Evolutionary conservation across 257 asterid species (phyloP).

Genomic region (Scutellaria barbata): DNA sequence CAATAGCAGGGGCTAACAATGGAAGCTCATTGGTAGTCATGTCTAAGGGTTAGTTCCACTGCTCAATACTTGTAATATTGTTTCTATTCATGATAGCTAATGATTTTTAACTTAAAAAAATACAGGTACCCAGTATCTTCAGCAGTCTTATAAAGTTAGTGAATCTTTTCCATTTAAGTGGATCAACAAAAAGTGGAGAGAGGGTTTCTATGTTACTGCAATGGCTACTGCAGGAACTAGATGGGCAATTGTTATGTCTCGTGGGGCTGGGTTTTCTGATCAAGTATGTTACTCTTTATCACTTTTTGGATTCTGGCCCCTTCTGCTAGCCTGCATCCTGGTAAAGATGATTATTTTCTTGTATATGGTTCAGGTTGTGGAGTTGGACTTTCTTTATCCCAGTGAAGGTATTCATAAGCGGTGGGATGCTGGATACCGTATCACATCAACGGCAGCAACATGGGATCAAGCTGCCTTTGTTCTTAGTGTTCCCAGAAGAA

Average conservation of each 20-base stretch:
- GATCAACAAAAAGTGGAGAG: conserved; percentile 80
- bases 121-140: conserved; percentile 62
- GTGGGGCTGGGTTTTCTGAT: conserved; percentile 69
- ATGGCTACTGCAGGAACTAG: conserved; percentile 73
- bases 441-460: conserved; percentile 72
- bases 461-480: conserved; percentile 69
- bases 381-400: conserved; percentile 74
- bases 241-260: conserved; percentile 83
- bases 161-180: conserved; percentile 74
- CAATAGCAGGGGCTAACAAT: conserved; percentile 68
- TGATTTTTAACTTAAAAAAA: conserved; percentile 22
- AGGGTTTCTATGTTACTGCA: conserved; percentile 70
- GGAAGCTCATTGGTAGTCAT: conserved; percentile 71
- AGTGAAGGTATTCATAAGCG: conserved; percentile 79
- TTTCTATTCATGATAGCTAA: background rate
- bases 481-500: conserved; percentile 68
- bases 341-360: background rate
- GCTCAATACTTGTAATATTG: background rate
- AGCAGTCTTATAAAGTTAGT: conserved; percentile 76
- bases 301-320: background rate
- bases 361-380: conserved; percentile 57
- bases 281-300: conserved; percentile 46
- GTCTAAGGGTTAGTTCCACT: conserved; percentile 66
- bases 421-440: conserved; percentile 75
- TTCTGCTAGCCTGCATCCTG: background rate